Evolutionary conservation across 2,329 filamentous ascomycete genomes (phyloP).

Genomic region (Chlorencoelia australis): DNA sequence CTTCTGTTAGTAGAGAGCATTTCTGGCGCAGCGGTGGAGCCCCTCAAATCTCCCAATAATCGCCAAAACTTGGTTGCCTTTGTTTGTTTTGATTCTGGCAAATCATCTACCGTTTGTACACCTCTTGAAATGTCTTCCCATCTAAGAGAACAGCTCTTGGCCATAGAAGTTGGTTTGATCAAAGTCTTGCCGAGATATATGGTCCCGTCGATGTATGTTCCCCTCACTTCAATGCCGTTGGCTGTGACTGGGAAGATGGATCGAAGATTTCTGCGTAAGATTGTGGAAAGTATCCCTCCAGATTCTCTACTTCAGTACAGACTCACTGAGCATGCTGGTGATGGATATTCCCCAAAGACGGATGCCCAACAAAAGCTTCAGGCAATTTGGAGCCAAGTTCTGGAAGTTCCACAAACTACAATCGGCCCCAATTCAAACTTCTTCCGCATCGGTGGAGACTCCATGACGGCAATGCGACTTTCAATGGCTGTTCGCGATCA

Average conservation of each 20-base stretch:
- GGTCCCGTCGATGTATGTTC: slow-evolving; percentile 26
- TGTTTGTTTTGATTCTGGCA: background rate
- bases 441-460: slow-evolving; percentile 29
- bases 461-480: slow-evolving; percentile 31
- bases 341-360: background rate
- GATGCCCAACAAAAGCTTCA: slow-evolving; percentile 7
- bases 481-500: slow-evolving; percentile 28
- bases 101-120: background rate
- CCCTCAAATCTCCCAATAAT: no score
- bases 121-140: background rate
- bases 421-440: slow-evolving; percentile 28
- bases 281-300: background rate
- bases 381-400: slow-evolving; percentile 7
- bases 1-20: no score
- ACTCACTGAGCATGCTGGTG: background rate
- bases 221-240: slow-evolving; percentile 23
- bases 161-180: background rate
- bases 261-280: slow-evolving; percentile 27
- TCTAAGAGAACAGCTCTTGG: background rate
- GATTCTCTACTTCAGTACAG: no score
- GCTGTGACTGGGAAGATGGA: slow-evolving; percentile 27
- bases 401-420: slow-evolving; percentile 10
- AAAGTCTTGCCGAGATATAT: slow-evolving; percentile 22
- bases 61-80: no score
- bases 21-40: no score